These are phyloP conservation scores for Nemania diffusa DNA, from an alignment of 2,329 filamentous ascomycete genomes.

Conservation along the genomic window DNA sequence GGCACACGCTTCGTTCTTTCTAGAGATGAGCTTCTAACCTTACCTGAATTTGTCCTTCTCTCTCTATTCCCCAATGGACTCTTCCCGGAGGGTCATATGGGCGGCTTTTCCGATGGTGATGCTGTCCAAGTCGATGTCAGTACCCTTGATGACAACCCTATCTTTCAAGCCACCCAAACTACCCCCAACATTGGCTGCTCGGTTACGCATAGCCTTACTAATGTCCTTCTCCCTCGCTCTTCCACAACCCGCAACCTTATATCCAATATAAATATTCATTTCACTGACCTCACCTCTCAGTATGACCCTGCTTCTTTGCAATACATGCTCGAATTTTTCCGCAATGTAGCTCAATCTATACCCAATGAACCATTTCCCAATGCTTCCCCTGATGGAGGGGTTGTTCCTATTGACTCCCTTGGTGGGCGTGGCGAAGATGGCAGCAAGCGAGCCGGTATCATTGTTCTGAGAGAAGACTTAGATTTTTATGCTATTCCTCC, in stretches of 20 bases:
- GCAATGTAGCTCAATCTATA: constrained; percentile 95
- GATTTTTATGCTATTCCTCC: constrained; percentile 98
- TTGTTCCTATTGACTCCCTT: constrained; percentile 77
- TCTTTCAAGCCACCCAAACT: constrained; percentile 44
- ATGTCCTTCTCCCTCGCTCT: constrained; percentile 37
- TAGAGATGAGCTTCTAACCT: constrained; percentile 90
- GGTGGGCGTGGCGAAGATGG: constrained; percentile 66
- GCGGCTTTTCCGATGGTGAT: constrained; percentile 89
- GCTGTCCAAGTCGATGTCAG: constrained; percentile 97
- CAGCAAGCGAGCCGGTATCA: constrained; percentile 94
- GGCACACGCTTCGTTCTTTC: constrained; percentile 94
- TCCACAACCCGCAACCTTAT: constrained; percentile 49
- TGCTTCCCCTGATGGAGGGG: constrained; percentile 70
- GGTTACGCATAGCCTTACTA: constrained; percentile 32
- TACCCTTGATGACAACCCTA: constrained; percentile 50
- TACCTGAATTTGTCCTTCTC: constrained; percentile 95
- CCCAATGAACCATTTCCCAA: constrained; percentile 77
- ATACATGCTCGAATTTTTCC: constrained; percentile 99
- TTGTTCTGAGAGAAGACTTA: constrained; percentile 93
- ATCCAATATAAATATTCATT: constrained; percentile 55
- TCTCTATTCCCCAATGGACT: constrained; percentile 99
- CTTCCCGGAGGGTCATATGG: constrained; percentile 95
- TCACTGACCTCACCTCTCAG: constrained; percentile 64
- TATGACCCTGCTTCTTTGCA: constrained; percentile 96
- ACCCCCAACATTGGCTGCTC: constrained; percentile 41